A percentile compares a stretch with the other conserved stretches of the same genome.
These are phyloP conservation scores for Ettlia oleoabundans DNA, from an alignment of 139 green algal species.

Conservation along the genomic window DNA sequence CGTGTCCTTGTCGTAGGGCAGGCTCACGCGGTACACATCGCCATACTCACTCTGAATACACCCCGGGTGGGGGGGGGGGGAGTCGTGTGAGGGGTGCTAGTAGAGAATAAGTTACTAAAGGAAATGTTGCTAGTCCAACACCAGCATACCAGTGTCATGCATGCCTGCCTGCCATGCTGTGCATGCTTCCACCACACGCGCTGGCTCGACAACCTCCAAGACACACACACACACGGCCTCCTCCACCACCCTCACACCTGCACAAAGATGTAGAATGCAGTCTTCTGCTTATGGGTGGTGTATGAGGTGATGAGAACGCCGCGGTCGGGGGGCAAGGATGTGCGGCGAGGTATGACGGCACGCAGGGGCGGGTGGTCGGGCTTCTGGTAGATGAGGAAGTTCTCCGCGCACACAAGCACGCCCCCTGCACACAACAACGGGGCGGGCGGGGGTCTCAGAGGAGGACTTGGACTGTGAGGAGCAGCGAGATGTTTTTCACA, in stretches of 20 bases:
- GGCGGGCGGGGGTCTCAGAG: background rate
- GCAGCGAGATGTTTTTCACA: too few relatives aligned
- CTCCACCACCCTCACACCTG: slow-evolving; percentile 56
- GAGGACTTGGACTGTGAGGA: too few relatives aligned
- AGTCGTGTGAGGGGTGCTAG: background rate
- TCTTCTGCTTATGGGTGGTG: slow-evolving; percentile 90
- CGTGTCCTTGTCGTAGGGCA: slow-evolving; percentile 81
- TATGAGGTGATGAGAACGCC: slow-evolving; percentile 89
- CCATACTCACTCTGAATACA: slow-evolving; percentile 98
- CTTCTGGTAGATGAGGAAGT: slow-evolving; percentile 97
- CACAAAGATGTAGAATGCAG: slow-evolving; percentile 94
- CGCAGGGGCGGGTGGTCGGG: slow-evolving; percentile 70
- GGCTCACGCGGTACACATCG: slow-evolving; percentile 96
- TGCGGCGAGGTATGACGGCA: slow-evolving; percentile 91
- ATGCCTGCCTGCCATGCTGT: too few relatives aligned
- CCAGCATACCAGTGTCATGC: too few relatives aligned
- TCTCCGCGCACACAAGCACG: slow-evolving; percentile 96
- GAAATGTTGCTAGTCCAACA: too few relatives aligned
- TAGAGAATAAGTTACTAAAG: background rate
- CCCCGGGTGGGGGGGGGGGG: background rate
- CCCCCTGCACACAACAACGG: slow-evolving; percentile 64
- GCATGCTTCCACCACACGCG: too few relatives aligned
- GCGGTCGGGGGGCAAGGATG: slow-evolving; percentile 80
- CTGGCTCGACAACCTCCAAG: background rate
- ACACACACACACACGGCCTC: background rate